Conservation (phyloP, 768 basidiomycete species). For the Lentinula boryana region DNA sequence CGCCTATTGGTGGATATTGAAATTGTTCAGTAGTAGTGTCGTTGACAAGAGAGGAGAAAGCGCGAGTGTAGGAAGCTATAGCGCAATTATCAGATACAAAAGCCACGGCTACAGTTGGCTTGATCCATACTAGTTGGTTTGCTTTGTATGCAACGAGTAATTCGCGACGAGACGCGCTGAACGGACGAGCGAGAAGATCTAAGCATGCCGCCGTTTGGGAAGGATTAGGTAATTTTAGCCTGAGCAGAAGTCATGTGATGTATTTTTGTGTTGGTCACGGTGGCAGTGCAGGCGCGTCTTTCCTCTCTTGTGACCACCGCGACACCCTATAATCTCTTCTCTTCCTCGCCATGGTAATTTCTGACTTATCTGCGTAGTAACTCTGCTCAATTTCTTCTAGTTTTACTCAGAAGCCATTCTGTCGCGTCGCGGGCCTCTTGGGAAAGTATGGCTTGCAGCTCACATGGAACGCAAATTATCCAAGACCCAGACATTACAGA, state of each 20-base stretch:
- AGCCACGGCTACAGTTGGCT: neutral
- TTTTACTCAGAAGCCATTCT: conserved; percentile 94
- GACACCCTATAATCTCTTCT: conserved; percentile 9
- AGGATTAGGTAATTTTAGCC: neutral
- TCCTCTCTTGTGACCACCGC: conserved; percentile 1
- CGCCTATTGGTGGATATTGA: neutral
- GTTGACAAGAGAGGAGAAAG: neutral
- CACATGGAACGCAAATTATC: conserved; percentile 98
- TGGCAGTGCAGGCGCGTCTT: neutral
- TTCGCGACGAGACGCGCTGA: conserved; percentile 7
- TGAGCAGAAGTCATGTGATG: neutral
- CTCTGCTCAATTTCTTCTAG: conserved; percentile 28
- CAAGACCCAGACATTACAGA: conserved; percentile 90
- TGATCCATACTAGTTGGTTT: neutral
- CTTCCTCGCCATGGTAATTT: conserved; percentile 23
- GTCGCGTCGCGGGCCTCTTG: conserved; percentile 88
- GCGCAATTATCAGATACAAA: neutral
- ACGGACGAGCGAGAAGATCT: conserved; percentile 16
- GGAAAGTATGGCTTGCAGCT: conserved; percentile 97
- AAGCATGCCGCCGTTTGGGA: conserved; percentile 13
- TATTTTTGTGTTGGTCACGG: neutral
- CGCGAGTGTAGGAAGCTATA: neutral
- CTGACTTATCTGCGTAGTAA: neutral
- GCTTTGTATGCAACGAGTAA: neutral
- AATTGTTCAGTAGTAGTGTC: neutral